These are phyloP conservation scores for Lathyrus aphaca DNA, from an alignment of 306 rosid genomes.

Conservation along the genomic window DNA sequence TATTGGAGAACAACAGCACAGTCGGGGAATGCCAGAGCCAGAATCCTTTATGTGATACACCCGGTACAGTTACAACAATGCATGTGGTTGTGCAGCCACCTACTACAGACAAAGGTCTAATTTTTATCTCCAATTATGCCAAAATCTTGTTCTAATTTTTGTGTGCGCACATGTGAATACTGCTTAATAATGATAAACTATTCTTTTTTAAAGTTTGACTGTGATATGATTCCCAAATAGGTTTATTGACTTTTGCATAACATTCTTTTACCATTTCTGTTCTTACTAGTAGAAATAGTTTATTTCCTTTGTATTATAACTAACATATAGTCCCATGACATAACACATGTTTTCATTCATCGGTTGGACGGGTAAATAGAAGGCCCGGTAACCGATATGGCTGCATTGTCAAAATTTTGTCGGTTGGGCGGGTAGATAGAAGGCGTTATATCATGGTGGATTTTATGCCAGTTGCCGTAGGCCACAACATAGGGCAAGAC, in stretches of 20 bases:
- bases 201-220: constrained; percentile 2
- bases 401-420: too few species aligned
- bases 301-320: too few species aligned
- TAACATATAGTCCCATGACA: too few species aligned
- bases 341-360: too few species aligned
- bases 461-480: too few species aligned
- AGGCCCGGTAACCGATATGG: too few species aligned
- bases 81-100: constrained; percentile 89
- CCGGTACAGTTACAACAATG: constrained; percentile 90
- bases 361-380: too few species aligned
- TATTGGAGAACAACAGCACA: constrained; percentile 86
- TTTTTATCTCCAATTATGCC: constrained; percentile 23
- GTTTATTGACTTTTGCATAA: not conserved
- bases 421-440: too few species aligned
- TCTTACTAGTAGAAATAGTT: too few species aligned
- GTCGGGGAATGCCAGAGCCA: constrained; percentile 87
- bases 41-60: constrained; percentile 80
- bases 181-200: not conserved
- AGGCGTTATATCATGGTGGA: too few species aligned
- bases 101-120: constrained; percentile 70
- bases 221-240: not conserved
- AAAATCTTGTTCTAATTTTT: constrained; percentile 6
- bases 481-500: too few species aligned
- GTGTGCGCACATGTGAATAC: not conserved
- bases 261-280: too few species aligned